Evolutionary conservation across 2,329 filamentous ascomycete genomes (phyloP), one percentile per base, ranked within the genome.

Genomic region (Chrysoporthe austroafricana): DNA sequence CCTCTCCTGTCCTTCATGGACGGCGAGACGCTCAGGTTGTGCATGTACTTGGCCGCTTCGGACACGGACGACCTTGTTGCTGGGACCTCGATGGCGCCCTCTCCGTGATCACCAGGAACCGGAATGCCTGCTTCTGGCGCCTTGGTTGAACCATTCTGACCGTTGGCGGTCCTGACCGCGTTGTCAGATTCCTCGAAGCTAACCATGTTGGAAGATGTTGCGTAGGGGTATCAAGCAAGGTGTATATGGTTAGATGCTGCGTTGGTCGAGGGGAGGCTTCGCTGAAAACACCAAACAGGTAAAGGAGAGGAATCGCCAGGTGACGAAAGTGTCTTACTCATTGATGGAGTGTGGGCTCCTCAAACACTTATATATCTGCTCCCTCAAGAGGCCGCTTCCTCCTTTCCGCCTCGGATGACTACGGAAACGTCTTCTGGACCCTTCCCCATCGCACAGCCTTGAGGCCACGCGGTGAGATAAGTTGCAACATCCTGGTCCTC

Each of bases 31-130:
- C 88, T 91, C 74, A 93, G 82, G 74, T 86, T 88, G 84, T 93
- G 90, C 90, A 93, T 92, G 79, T 89, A 90, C 72, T 85, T 83
- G 57, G 85, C 80, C 36, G 87, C 87, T 79, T 93, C 89, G 43
- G 90, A 89, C 71, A 91, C 86, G 64, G 89, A 86, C 64, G 88
- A 91, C 72, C 89, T 82, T 66, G 88, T 86, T 34, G 90, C 90
- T 52, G 90, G 90, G 59, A 93, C 84, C 79, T 93, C 90, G 74
- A 93, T 86, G 56, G 88, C 82, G 64, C 83, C 84, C 69, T 82
- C 74, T 21, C 76, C 79, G 59, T 79, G 72, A 36, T 82, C 82
- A 54, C 78, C 79, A 43, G 84, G 84, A 66, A 83, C 80, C 63
- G 77, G 71, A 46, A 85, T 59, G 36, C 57, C 36, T 44, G 34